A percentile compares a stretch with the other conserved stretches of the same genome.
phyloP scores from a whole-genome alignment of 805 yeast genomes.

The Saccharomyces eubayanus region DNA sequence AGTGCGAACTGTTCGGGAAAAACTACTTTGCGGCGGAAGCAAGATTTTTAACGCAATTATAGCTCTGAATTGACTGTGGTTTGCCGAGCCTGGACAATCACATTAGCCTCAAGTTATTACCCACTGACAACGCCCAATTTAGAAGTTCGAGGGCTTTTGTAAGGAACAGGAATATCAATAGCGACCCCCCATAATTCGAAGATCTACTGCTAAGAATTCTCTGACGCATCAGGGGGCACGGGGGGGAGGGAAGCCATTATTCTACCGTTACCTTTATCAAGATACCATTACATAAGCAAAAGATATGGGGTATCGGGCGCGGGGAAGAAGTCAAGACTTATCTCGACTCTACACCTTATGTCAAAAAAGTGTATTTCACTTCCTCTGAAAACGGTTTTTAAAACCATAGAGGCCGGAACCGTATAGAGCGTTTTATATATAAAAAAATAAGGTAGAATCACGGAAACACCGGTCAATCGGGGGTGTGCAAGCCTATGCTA shows the following conservation, averaged over 20 bases:
- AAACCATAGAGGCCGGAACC: background rate
- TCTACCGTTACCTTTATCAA: background rate
- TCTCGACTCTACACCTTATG: background rate
- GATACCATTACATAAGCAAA: background rate
- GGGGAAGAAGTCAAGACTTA: background rate
- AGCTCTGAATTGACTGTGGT: background rate
- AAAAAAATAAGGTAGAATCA: background rate
- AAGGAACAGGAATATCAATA: background rate
- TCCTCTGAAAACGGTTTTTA: background rate
- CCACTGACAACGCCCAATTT: no score
- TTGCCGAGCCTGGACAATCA: background rate
- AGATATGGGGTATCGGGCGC: background rate
- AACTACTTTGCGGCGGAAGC: background rate
- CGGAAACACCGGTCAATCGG: background rate
- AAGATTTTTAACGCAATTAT: background rate
- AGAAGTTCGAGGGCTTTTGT: no score
- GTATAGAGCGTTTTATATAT: background rate
- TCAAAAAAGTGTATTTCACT: background rate
- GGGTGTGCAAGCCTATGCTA: background rate
- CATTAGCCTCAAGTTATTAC: background rate
- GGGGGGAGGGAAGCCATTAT: background rate
- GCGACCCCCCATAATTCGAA: background rate
- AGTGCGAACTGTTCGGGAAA: background rate
- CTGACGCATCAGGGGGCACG: background rate
- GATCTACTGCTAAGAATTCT: background rate